These are phyloP conservation scores for Abelmoschus esculentus DNA, from an alignment of 345 rosid species.

Conservation along the genomic window DNA sequence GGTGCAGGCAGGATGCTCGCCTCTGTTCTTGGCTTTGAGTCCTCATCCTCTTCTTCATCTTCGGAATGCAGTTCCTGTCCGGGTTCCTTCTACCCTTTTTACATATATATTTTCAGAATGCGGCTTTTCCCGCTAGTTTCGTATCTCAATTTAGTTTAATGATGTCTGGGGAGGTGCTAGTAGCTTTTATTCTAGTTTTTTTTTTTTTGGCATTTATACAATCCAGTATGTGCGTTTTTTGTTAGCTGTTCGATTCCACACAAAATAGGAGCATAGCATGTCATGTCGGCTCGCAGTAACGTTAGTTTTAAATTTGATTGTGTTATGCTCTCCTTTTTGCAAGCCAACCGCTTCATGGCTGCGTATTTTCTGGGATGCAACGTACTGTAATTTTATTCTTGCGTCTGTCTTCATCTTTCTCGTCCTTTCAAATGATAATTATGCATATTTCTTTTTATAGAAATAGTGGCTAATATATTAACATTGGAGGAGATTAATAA, in stretches of 20 bases:
- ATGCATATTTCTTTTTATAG: background rate
- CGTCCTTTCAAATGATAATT: background rate
- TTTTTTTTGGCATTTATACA: background rate
- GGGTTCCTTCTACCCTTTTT: slow-evolving; percentile 18
- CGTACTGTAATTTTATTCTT: background rate
- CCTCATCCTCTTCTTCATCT: slow-evolving; percentile 48
- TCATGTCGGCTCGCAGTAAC: background rate
- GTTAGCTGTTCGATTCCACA: background rate
- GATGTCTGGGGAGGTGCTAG: background rate
- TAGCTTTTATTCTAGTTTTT: background rate
- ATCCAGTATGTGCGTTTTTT: background rate
- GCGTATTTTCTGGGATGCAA: background rate
- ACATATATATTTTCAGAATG: background rate
- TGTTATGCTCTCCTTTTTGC: background rate
- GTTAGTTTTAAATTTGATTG: background rate
- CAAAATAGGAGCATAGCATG: background rate
- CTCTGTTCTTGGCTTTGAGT: slow-evolving; percentile 56
- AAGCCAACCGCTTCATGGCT: background rate
- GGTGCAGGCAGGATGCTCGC: slow-evolving; percentile 71
- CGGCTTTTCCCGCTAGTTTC: background rate
- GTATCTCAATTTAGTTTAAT: background rate
- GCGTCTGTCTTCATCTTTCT: background rate
- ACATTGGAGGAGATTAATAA: background rate
- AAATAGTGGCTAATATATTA: background rate
- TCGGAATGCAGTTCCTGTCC: slow-evolving; percentile 39